These are phyloP conservation scores for Moesziomyces antarcticus DNA, from an alignment of 1,284 basidiomycete genomes.

Conservation along the genomic window DNA sequence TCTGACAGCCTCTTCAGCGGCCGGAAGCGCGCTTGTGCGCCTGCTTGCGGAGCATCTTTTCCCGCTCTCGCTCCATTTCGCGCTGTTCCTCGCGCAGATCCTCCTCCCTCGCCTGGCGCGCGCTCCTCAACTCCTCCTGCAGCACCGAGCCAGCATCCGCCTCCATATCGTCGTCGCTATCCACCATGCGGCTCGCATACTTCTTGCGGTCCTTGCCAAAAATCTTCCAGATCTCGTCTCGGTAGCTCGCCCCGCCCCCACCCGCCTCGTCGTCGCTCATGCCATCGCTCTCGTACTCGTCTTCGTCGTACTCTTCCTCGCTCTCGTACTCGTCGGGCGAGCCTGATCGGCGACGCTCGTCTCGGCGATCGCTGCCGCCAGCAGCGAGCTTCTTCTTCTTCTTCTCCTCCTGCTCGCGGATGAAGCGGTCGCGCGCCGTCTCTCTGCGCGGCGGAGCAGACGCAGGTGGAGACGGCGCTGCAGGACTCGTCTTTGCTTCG, in stretches of 20 bases:
- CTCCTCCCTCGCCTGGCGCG: slow-evolving; percentile 53
- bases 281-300: slow-evolving; percentile 39
- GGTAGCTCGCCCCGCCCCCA: slow-evolving; percentile 20
- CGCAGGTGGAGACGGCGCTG: slow-evolving; percentile 9
- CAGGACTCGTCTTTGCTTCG: slow-evolving; percentile 7
- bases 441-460: slow-evolving; percentile 34
- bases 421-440: slow-evolving; percentile 57
- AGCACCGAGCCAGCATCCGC: slow-evolving; percentile 58
- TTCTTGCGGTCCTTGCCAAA: slow-evolving; percentile 59
- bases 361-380: background rate
- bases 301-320: slow-evolving; percentile 34
- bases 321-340: slow-evolving; percentile 33
- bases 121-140: slow-evolving; percentile 57
- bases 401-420: slow-evolving; percentile 55
- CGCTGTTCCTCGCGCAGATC: slow-evolving; percentile 56
- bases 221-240: slow-evolving; percentile 62
- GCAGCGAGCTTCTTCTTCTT: slow-evolving; percentile 33
- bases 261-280: slow-evolving; percentile 41
- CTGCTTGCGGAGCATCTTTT: slow-evolving; percentile 49
- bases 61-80: slow-evolving; percentile 46
- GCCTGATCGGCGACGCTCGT: slow-evolving; percentile 1
- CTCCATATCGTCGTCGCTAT: slow-evolving; percentile 66
- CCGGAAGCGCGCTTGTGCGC: slow-evolving; percentile 9
- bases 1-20: background rate
- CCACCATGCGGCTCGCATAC: slow-evolving; percentile 52